Base-by-base conservation (phyloP, 768 basidiomycete species). In the Mrakia blollopis region DNA sequence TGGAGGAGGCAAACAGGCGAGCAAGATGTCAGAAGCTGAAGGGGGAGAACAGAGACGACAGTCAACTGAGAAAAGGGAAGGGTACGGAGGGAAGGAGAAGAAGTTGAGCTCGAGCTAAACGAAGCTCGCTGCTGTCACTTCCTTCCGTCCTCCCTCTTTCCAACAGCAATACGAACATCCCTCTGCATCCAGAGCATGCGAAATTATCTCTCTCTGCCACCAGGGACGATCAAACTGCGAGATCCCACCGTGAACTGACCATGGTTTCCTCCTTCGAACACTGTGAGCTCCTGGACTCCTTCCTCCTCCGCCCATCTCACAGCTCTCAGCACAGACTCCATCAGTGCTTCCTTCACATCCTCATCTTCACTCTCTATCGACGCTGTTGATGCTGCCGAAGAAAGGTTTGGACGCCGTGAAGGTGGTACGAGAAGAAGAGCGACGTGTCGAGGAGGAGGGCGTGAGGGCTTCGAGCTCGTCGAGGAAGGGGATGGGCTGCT, bases 281-380 rank as follows among this genome's bases (percentile, higher is more conserved):
- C 37, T 2, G 65, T 68, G 65, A 68, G 35, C 65, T 68, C 65
- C 11, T 41, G 35, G 21, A 68, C 65, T 14, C 65, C 65, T 39
- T 68, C 65, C 65, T 68, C 65, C 37, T 68, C 65, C 3, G 65
- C 65, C 65, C 65, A 68, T 18, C 35, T 39, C 35, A 68, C 65
- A 41, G 39, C 65, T 37, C 65, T 35, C 37, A 39, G 35, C 35
- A 68, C 35, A 39, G 35, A 39, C 65, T 35, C 35, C 37, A 68
- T 16, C 65, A 68, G 13, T 9, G 65, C 65, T 23, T 68, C 65
- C 65, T 39, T 25, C 37, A 68, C 65, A 23, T 39, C 65, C 13
- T 39, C 37, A 23, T 68, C 65, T 2, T 65, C 63, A 0, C 37
- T 8, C 23, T 25, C 37, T 10, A 39, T 25, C 21, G 23, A 35